These are phyloP conservation scores for Erysimum pusillum DNA, from an alignment of 441 rosid species.

Conservation along the genomic window DNA sequence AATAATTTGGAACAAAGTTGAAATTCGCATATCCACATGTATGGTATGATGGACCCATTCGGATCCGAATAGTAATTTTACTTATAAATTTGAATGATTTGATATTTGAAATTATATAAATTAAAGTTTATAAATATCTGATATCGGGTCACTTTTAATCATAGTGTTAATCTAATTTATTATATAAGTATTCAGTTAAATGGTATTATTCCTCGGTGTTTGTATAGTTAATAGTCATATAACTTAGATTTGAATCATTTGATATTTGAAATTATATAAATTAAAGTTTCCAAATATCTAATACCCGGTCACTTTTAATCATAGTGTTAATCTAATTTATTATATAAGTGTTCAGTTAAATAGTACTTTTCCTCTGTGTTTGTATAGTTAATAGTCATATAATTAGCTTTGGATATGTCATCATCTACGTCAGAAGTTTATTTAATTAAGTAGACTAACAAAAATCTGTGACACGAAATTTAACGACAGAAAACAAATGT, in stretches of 20 bases:
- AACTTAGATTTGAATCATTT: background rate
- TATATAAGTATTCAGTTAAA: background rate
- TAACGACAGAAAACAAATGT: slow-evolving; percentile 1
- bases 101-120: background rate
- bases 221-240: slow-evolving; percentile 3
- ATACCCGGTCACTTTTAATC: background rate
- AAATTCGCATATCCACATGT: background rate
- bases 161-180: slow-evolving; percentile 6
- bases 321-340: slow-evolving; percentile 6
- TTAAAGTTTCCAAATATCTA: slow-evolving; percentile 3
- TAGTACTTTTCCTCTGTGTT: background rate
- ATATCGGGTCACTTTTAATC: background rate
- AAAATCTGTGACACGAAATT: background rate
- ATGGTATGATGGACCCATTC: no score
- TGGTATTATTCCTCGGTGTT: background rate
- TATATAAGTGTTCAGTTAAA: background rate
- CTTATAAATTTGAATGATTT: background rate
- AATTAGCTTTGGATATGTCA: background rate
- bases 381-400: slow-evolving; percentile 3
- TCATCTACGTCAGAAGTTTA: slow-evolving; percentile 19
- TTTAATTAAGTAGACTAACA: background rate
- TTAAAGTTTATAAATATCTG: slow-evolving; percentile 4
- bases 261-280: background rate
- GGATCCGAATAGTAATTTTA: background rate
- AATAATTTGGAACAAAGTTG: background rate